Evolutionary conservation across 208 protist species (phyloP), one percentile per base, ranked within the genome.

Genomic region (Borovskyia barvae): DNA sequence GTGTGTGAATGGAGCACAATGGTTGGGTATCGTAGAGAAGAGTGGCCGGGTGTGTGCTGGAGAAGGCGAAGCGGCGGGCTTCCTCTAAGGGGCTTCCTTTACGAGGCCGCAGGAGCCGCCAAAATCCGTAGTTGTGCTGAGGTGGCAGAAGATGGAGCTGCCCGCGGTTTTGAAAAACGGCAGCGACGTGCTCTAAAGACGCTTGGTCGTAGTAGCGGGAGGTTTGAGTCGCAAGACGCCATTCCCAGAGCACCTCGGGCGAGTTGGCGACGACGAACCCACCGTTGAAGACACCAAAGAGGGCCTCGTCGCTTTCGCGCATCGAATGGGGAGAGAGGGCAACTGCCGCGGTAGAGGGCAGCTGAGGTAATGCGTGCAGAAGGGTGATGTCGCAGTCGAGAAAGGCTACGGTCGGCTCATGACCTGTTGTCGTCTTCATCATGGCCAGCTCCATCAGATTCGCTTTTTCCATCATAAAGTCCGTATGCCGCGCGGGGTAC

Each of bases 381-480:
- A 90, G 62, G 19, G 74, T 72, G n/a, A 92, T 56, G 55, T 94
- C 84, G 48, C 77, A 90, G 61, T 94, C 82, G 3, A 94, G 35
- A 41, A 94, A 94, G 5, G 80, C 77, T 5, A 58, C 43, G 24
- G 30, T 49, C n/a, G 40, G 53, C 37, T 29, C 41, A 9, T 26
- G 51, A 17, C 51, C 14, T 1, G 47, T 15, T 4, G 45, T 19
- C 15, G 57, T 41, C 22, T 37, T 49, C 24, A 65, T 36, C 71
- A 93, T 66, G 5, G 86, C 80, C 12, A 72, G 63, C 49, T 90
- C 84, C 71, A 94, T 80, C 8, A 92, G 53, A 47, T 84, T 80
- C n/a, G 77, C 56, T 54, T 94, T 94, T 59, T 94, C 84, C 82
- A 94, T 89, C 84, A 92, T 94, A 64, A 89, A 90, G 54, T 92